A percentile compares a stretch with the other conserved stretches of the same genome.
Conservation (phyloP, 1,284 basidiomycete genomes). For the Moniliella sp. region DNA sequence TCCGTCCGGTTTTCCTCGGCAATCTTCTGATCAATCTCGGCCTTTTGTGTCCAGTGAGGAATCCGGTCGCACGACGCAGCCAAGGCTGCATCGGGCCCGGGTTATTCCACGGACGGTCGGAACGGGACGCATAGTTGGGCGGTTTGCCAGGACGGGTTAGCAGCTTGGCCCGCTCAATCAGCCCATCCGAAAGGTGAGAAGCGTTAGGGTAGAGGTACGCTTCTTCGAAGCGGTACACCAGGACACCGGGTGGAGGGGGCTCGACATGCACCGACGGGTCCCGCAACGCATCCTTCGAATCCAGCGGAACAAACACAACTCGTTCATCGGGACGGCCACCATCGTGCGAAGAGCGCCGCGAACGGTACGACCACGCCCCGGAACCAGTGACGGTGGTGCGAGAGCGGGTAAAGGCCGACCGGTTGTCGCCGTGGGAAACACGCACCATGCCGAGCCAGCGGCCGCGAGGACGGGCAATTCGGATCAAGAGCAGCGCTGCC, state of each 20-base stretch:
- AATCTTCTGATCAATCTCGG: slow-evolving; percentile 24
- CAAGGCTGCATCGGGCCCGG: slow-evolving; percentile 37
- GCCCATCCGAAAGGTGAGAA: slow-evolving; percentile 50
- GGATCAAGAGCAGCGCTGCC: slow-evolving; percentile 59
- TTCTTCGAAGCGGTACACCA: slow-evolving; percentile 84
- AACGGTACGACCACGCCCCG: neutral
- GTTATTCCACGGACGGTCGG: slow-evolving; percentile 84
- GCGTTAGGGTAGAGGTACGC: slow-evolving; percentile 83
- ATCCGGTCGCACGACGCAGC: slow-evolving; percentile 9
- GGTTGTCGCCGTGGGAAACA: slow-evolving; percentile 31
- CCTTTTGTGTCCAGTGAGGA: slow-evolving; percentile 40
- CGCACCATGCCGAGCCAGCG: slow-evolving; percentile 63
- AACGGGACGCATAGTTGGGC: slow-evolving; percentile 26
- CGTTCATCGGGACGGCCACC: slow-evolving; percentile 6
- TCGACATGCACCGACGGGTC: slow-evolving; percentile 53
- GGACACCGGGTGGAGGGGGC: slow-evolving; percentile 60
- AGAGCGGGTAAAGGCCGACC: slow-evolving; percentile 27
- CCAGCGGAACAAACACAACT: slow-evolving; percentile 63
- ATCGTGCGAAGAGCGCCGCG: slow-evolving; percentile 4
- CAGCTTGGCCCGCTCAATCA: slow-evolving; percentile 61
- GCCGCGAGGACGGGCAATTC: slow-evolving; percentile 73
- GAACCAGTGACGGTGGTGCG: neutral
- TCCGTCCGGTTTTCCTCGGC: neutral
- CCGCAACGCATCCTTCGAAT: slow-evolving; percentile 41
- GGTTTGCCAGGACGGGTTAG: slow-evolving; percentile 52